Percentiles rank a stretch among this genome's conserved stretches.
These are phyloP conservation scores for Leishmania mexicana DNA, from an alignment of 208 protist species.

Conservation along the genomic window DNA sequence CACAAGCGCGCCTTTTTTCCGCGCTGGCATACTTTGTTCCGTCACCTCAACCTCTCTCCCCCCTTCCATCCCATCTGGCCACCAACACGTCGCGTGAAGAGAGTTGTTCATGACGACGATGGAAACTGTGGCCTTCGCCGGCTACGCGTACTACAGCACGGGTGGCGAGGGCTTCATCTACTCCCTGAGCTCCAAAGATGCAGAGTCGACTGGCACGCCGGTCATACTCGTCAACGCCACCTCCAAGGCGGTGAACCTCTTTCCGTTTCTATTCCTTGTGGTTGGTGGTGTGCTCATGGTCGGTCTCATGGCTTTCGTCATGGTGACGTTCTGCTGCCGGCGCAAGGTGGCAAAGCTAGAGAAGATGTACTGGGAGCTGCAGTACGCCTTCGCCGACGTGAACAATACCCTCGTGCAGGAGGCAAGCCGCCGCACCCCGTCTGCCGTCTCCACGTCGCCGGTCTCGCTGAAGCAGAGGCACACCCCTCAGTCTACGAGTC, in stretches of 20 bases:
- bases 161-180: slow-evolving; percentile 27
- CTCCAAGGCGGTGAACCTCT: slow-evolving; percentile 13
- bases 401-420: slow-evolving; percentile 19
- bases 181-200: neutral
- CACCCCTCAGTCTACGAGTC: too few relatives aligned
- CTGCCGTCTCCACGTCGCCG: neutral
- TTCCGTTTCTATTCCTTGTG: slow-evolving; percentile 28
- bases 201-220: neutral
- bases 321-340: slow-evolving; percentile 22
- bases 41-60: too few relatives aligned
- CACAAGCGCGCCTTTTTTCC: neutral
- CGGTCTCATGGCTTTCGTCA: slow-evolving; percentile 16
- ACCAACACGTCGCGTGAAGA: neutral
- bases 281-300: slow-evolving; percentile 18
- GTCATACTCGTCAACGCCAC: slow-evolving; percentile 11
- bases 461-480: neutral
- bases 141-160: slow-evolving; percentile 29
- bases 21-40: neutral
- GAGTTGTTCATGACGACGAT: neutral
- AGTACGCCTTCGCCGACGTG: slow-evolving; percentile 23
- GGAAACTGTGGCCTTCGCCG: slow-evolving; percentile 5
- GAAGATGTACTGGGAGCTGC: slow-evolving; percentile 28
- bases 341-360: slow-evolving; percentile 15
- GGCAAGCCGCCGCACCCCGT: slow-evolving; percentile 1
- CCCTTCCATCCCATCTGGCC: neutral